Evolutionary conservation across 225 moss, liverwort and hornwort species (phyloP).

Genomic region (Pleurozium schreberi): DNA sequence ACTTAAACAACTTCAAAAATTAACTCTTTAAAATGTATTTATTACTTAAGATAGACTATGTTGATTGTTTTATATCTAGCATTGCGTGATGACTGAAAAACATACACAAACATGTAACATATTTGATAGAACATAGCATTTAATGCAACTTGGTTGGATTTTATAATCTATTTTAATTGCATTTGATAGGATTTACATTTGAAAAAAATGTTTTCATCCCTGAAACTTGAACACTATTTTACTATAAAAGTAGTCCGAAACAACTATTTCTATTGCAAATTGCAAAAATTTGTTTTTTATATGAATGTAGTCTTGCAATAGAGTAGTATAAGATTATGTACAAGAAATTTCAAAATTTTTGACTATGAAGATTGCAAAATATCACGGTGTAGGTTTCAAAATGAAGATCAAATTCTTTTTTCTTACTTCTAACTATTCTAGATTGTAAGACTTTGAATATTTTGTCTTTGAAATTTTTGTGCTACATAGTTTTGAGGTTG

Average conservation of each 20-base stretch:
- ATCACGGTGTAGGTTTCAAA: not conserved
- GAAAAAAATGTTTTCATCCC: not conserved
- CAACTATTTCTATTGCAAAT: not conserved
- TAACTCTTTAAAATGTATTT: not conserved
- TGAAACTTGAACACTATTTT: not conserved
- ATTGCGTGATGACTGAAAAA: not conserved
- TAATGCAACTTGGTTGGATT: not conserved
- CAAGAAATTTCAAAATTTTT: not conserved
- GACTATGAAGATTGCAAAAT: not conserved
- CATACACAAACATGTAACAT: not conserved
- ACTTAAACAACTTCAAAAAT: not conserved
- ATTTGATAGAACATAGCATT: not conserved
- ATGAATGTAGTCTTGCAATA: too few relatives aligned
- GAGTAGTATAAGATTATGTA: not conserved
- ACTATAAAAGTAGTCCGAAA: fast-evolving
- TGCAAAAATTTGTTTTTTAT: not conserved
- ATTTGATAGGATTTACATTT: not conserved
- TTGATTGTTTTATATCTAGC: not conserved
- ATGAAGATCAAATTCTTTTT: fast-evolving
- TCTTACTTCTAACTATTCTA: not conserved
- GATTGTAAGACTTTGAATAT: not conserved
- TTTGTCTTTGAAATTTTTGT: not conserved
- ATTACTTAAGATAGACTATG: not conserved
- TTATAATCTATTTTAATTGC: not conserved
- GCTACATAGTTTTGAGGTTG: not conserved